Evolutionary conservation across 73 alveolate genomes (phyloP).

Genomic region (Blepharisma stoltei): DNA sequence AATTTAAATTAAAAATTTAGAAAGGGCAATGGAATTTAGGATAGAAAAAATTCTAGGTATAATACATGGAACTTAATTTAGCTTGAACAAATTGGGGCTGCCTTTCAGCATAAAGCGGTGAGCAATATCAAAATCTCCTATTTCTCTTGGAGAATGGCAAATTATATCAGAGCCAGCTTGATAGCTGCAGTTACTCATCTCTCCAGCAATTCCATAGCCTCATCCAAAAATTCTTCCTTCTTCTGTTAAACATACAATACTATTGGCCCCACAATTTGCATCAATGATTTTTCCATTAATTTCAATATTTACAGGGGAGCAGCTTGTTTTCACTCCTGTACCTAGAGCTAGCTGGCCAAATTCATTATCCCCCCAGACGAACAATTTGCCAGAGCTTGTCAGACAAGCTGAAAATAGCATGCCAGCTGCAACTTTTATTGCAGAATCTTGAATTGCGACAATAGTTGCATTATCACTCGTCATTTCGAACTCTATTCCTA

Average conservation of each 20-base stretch:
- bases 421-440: conserved; percentile 64
- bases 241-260: conserved; percentile 56
- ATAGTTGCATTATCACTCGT: neutral
- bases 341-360: conserved; percentile 81
- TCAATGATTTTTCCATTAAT: conserved; percentile 46
- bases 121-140: neutral
- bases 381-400: conserved; percentile 65
- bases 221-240: conserved; percentile 75
- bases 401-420: conserved; percentile 71
- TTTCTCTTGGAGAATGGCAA: neutral
- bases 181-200: neutral
- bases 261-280: conserved; percentile 70
- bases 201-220: conserved; percentile 77
- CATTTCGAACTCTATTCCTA: conserved; percentile 35
- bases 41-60: too few relatives aligned
- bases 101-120: neutral
- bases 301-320: conserved; percentile 40
- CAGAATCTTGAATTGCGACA: conserved; percentile 33
- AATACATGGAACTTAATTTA: too few relatives aligned
- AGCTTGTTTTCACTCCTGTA: conserved; percentile 32
- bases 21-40: too few relatives aligned
- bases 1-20: too few relatives aligned
- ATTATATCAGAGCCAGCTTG: conserved; percentile 7
- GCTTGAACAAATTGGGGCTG: too few relatives aligned
- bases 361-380: conserved; percentile 80